Percentiles rank a stretch among this genome's conserved stretches.
Evolutionary conservation across 495 filamentous ascomycete species (phyloP).

Genomic region (Immersiella caudata): DNA sequence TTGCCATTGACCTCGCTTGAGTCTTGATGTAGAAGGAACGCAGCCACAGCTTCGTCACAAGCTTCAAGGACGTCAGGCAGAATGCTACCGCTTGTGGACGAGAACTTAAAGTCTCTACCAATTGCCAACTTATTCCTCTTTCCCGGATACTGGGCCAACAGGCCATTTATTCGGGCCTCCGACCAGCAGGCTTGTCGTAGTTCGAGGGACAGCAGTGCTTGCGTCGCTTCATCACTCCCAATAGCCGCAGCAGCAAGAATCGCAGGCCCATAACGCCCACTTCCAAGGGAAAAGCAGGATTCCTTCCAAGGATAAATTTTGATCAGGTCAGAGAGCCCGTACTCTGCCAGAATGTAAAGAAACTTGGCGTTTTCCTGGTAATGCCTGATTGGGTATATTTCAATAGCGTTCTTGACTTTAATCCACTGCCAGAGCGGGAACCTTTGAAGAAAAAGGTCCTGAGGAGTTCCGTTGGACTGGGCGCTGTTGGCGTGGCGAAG

Average conservation of each 20-base stretch:
- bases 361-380: background rate
- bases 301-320: background rate
- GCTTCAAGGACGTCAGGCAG: background rate
- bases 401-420: background rate
- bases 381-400: background rate
- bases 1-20: background rate
- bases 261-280: conserved; percentile 6
- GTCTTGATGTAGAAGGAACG: background rate
- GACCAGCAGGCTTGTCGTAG: background rate
- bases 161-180: background rate
- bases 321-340: background rate
- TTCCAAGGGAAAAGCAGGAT: conserved; percentile 1
- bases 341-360: conserved; percentile 9
- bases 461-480: background rate
- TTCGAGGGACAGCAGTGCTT: background rate
- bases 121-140: background rate
- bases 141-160: background rate
- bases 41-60: background rate
- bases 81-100: background rate
- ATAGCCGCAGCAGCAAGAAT: conserved; percentile 2
- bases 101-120: background rate
- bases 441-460: background rate
- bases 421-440: conserved; percentile 6
- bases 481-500: conserved; percentile 8
- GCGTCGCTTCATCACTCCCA: conserved; percentile 1